Percentiles rank a stretch among this genome's conserved stretches.
Evolutionary conservation across 2,329 filamentous ascomycete species (phyloP).

Genomic region (Botrytis galanthina): DNA sequence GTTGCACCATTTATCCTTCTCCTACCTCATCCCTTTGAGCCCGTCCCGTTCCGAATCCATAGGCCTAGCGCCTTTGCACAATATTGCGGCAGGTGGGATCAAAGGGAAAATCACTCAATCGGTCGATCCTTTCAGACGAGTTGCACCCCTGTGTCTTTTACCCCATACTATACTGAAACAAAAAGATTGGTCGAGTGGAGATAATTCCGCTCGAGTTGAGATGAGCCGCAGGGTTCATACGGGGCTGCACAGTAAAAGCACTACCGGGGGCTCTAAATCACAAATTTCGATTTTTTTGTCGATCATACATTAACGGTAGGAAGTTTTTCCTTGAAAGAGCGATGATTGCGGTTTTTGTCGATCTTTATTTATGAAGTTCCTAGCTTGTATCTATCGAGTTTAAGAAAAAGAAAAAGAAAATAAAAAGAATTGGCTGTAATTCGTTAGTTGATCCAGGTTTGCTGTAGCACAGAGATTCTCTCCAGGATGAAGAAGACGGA

Average conservation of each 20-base stretch:
- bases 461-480: not conserved
- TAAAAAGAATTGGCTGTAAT: not conserved
- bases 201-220: not conserved
- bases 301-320: not conserved
- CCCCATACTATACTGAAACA: not conserved
- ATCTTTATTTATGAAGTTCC: not conserved
- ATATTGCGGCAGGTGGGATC: not conserved
- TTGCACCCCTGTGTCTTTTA: not conserved
- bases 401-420: not conserved
- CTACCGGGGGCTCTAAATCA: not conserved
- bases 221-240: not conserved
- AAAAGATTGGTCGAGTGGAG: not conserved
- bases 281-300: not conserved
- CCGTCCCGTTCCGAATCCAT: not conserved
- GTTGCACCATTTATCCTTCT: not conserved
- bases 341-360: not conserved
- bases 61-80: not conserved
- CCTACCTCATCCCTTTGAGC: not conserved
- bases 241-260: not conserved
- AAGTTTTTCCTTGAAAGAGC: not conserved
- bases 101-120: not conserved
- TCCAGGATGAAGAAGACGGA: not conserved
- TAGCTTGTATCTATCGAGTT: not conserved
- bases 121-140: not conserved
- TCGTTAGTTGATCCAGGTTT: not conserved